Base-by-base conservation (phyloP, 805 yeast species). In the Huiozyma naganishii region DNA sequence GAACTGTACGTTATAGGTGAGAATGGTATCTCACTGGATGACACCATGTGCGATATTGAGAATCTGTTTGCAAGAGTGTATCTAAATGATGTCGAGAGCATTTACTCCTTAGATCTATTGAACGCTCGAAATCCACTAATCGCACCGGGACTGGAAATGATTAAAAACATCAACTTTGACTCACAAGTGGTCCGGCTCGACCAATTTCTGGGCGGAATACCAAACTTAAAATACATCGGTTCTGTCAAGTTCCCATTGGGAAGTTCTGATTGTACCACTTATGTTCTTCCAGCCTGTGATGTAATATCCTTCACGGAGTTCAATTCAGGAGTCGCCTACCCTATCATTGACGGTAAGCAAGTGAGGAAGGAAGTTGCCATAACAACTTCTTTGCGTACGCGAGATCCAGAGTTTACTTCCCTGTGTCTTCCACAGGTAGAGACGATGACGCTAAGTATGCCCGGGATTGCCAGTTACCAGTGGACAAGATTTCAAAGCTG, bases 1-100 rank as follows among this genome's bases (percentile, higher is more conserved):
- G 64, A 59, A 39, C 40, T 59, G 17, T 58, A 59, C 45, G 40
- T 58, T 1, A 35, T 54, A 27, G 62, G 62, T 7, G 48, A 47
- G 42, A 28, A 34, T 2, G 4, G 35, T 3, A 32, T 33, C n/a
- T 27, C 29, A 12, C 29, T 28, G 10, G 39, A 40, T n/a, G 50
- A 46, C 23, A 43, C 44, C 7, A 39, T 54, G 40, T 50, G 47
- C 39, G 62, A 58, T 41, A 42, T 59, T 7, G 51, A 50, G 23
- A 52, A 56, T 3, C 45, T 58, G 4, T 59, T 58, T 36, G 46
- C 55, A 29, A 41, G 46, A 7, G 57, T 61, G 0, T 52, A 53
- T 39, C 41, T 59, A 7, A 43, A 57, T 39, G 39, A 52, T 39
- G 36, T 59, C 29, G 43, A 39, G 7, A 38, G 38, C 12, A 39